Evolutionary conservation across 805 yeast species (phyloP), one percentile per base, ranked within the genome.

Genomic region (Candida broadrunensis): DNA sequence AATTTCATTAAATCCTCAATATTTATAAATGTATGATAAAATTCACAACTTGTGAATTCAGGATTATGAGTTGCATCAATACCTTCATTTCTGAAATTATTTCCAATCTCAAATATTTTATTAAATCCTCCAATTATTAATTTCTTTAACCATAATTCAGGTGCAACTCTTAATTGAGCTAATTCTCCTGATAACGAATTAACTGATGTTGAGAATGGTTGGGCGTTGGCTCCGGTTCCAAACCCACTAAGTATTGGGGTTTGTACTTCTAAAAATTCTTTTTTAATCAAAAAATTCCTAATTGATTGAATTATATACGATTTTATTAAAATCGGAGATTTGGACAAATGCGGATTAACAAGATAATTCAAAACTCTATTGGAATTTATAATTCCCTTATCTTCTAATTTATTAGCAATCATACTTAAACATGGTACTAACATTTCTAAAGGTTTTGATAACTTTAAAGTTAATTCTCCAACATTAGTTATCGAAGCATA

Each of bases 41-140:
- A 86, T 58, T 91, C 99, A 56, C 96, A 81, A 2, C 88, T 79
- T 1, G 96, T 83, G 58, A 90, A 91, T 55, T 91, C 99, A 0
- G 97, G 96, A 61, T 91, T 93, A 59, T 91, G 99, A 0, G 96
- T 86, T 1, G 85, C 72, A 58, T 91, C 99, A 21, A 91, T 73
- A 5, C 97, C 96, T 63, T 93, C 99, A 54, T 93, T 93, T 52
- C 99, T 72, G 61, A 90, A 93, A 35, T 74, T 81, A 39, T 77
- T 74, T 0, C 97, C 97, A 39, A 93, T 78, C 55, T 93, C 98
- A 60, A 78, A 93, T 2, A 93, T 83, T 49, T 77, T 80, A 50
- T 90, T 95, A 53, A 90, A 80, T 1, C 99, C 99, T 6, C 87
- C 75, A 25, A 91, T 80, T 2, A 89, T 77, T 37, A 93, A 63